A percentile compares a stretch with the other conserved stretches of the same genome.
phyloP scores from a whole-genome alignment of 352 stramenopile species.

The Globisporangium parvum region DNA sequence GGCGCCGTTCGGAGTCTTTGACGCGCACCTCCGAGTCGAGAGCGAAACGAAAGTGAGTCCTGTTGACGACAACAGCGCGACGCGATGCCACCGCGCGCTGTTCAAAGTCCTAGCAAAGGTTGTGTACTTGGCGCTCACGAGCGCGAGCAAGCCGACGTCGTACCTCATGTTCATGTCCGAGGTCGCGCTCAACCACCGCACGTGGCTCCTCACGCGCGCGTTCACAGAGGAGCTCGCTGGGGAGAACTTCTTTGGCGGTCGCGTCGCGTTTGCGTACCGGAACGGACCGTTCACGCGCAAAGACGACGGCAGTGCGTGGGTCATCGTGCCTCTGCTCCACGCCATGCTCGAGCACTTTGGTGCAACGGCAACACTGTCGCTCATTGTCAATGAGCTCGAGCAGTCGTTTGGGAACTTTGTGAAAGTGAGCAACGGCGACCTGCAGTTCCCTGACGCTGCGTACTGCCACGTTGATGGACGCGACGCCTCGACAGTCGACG shows the following conservation, averaged over 20 bases:
- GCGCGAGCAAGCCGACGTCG: conserved; percentile 24
- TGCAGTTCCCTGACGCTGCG: conserved; percentile 35
- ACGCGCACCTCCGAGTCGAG: conserved; percentile 14
- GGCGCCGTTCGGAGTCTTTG: conserved; percentile 26
- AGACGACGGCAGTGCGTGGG: conserved; percentile 39
- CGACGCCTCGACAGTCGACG: background rate
- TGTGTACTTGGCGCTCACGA: conserved; percentile 28
- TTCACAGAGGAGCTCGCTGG: conserved; percentile 24
- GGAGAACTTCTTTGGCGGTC: conserved; percentile 30
- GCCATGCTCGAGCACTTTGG: conserved; percentile 27
- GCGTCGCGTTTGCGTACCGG: conserved; percentile 26
- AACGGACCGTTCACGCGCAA: conserved; percentile 28
- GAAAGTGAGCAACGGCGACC: conserved; percentile 21
- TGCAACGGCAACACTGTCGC: conserved; percentile 10
- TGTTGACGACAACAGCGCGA: conserved; percentile 18
- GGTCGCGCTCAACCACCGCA: conserved; percentile 20
- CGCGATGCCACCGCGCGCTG: conserved; percentile 34
- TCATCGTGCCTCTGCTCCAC: conserved; percentile 24
- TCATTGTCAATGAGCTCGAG: conserved; percentile 23
- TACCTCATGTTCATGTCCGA: conserved; percentile 51
- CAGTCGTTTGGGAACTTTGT: conserved; percentile 24
- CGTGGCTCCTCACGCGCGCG: conserved; percentile 26
- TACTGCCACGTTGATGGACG: conserved; percentile 26
- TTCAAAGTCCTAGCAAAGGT: conserved; percentile 42
- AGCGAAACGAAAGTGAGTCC: conserved; percentile 7